Evolutionary conservation across 768 basidiomycete species (phyloP), one percentile per base, ranked within the genome.

Genomic region (Podaxis sp.): DNA sequence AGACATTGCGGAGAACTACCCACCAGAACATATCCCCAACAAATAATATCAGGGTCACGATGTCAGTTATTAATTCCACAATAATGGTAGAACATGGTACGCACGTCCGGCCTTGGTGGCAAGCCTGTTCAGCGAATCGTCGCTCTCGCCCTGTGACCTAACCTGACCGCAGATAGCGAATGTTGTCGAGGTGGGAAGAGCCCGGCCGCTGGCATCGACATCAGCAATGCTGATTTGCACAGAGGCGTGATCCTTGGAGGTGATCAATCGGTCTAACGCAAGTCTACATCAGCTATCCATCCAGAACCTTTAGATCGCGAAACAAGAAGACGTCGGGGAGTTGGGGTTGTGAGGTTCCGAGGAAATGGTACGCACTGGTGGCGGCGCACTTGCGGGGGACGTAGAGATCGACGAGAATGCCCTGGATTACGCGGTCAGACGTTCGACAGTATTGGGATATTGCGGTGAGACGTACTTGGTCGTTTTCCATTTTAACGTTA

Each of bases 341-440:
- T 50, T 52, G 44, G 53, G 52, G 26, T 13, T 26, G 22, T 52
- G 15, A 28, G 17, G 28, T 52, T 28, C 12, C 26, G 40, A 58
- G 28, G 46, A 33, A 36, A 41, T 37, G 64, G 64, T 63, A 87
- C 93, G 75, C 74, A 97, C 95, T 96, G 71, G 95, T 96, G 59
- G 96, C 95, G 75, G 95, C 87, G 78, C 97, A 99, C 80, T 99
- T 99, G 86, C 97, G 93, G 79, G 97, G 97, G 74, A 99, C 96
- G 83, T 99, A 99, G 80, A 99, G 95, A 85, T 99, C 97, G 75
- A 99, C 97, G 77, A 99, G 96, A 76, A 93, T 84, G 81, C 97
- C 96, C 93, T 97, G 66, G 44, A 67, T 62, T 40, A 41, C 49
- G 57, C 4, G 17, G 54, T 58, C 58, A 65, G 52, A 57, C 51